phyloP scores from a whole-genome alignment of 345 rosid species.

The Aquilaria sinensis region DNA sequence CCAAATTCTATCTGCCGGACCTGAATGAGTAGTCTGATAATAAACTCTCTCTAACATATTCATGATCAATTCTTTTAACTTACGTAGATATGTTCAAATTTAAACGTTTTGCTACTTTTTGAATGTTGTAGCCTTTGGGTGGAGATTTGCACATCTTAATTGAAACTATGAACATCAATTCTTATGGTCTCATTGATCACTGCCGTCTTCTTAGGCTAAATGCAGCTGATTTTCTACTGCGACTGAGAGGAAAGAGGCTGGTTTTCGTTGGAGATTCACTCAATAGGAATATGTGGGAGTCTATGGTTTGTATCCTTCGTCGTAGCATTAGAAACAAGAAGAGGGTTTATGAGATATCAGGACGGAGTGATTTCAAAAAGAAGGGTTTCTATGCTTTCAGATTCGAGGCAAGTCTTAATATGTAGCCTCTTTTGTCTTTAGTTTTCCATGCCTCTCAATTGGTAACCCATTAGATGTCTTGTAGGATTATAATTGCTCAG shows the following conservation, averaged over 20 bases:
- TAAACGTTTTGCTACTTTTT: not conserved
- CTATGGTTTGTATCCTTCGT: conserved; percentile 80
- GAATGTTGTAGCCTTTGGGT: not conserved
- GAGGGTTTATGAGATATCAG: conserved; percentile 67
- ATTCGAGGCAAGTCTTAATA: conserved; percentile 55
- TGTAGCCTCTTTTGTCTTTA: not conserved
- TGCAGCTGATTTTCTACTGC: conserved; percentile 78
- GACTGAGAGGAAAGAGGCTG: conserved; percentile 68
- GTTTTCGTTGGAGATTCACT: conserved; percentile 89
- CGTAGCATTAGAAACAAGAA: conserved; percentile 55
- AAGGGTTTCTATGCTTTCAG: conserved; percentile 74
- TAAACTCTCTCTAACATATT: too few species aligned
- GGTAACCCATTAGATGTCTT: conserved; percentile 14
- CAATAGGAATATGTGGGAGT: conserved; percentile 93
- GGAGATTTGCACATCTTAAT: not conserved
- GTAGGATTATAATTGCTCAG: conserved; percentile 81
- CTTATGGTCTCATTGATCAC: conserved; percentile 6
- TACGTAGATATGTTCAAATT: too few species aligned
- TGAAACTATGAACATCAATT: not conserved
- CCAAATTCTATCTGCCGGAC: not conserved
- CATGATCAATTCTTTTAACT: too few species aligned
- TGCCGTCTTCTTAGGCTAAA: conserved; percentile 42
- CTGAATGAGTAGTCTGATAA: too few species aligned
- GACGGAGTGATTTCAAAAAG: conserved; percentile 72
- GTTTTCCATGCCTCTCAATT: not conserved